Evolutionary conservation across 140 eudicot genomes (phyloP).

Genomic region (Stevia rebaudiana): DNA sequence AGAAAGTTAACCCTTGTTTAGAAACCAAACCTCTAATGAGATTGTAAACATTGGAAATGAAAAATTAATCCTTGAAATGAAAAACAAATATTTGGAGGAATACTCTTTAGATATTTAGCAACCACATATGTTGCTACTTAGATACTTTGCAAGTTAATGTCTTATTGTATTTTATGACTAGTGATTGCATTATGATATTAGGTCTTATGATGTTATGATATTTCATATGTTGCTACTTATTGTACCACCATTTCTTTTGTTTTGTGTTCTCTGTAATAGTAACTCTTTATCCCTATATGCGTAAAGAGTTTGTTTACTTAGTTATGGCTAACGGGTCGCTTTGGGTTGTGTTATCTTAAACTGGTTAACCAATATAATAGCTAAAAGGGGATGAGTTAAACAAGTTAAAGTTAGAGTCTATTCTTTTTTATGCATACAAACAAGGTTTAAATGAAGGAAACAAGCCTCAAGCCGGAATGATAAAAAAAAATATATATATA

Average conservation of each 20-base stretch:
- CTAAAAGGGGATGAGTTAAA: not conserved
- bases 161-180: no score
- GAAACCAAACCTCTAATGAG: constrained; percentile 6
- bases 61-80: not conserved
- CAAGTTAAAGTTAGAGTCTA: not conserved
- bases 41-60: not conserved
- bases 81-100: not conserved
- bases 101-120: not conserved
- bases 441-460: no score
- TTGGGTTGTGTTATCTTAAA: constrained; percentile 5
- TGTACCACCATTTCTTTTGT: no score
- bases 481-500: no score
- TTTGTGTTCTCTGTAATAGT: no score
- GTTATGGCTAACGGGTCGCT: not conserved
- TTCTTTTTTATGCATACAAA: not conserved
- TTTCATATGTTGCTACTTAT: no score
- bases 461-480: no score
- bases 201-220: no score
- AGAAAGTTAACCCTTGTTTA: not conserved
- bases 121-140: not conserved
- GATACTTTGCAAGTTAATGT: no score
- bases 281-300: no score
- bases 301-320: not conserved
- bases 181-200: no score
- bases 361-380: not conserved